A percentile compares a stretch with the other conserved stretches of the same genome.
These are phyloP conservation scores for Chaetomiaceae sp. DNA, from an alignment of 2,329 filamentous ascomycete genomes.

Conservation along the genomic window DNA sequence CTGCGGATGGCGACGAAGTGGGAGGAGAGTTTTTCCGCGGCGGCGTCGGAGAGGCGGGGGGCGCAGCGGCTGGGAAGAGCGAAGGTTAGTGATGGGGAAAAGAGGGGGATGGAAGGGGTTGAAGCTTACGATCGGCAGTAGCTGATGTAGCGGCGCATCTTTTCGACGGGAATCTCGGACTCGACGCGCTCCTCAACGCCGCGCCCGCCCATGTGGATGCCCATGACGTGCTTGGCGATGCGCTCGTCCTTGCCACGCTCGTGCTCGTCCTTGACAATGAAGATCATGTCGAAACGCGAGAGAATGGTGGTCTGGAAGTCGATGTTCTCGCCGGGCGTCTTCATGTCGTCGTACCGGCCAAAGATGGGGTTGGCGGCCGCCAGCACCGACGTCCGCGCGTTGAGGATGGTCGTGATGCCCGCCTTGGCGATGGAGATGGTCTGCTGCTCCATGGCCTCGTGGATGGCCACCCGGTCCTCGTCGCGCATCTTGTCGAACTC, in stretches of 20 bases:
- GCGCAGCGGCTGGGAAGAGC: conserved; percentile 69
- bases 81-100: conserved; percentile 29
- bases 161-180: conserved; percentile 87
- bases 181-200: conserved; percentile 77
- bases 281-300: conserved; percentile 99
- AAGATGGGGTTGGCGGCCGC: conserved; percentile 97
- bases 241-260: conserved; percentile 83
- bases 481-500: conserved; percentile 99
- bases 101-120: not conserved
- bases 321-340: conserved; percentile 96
- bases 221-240: conserved; percentile 96
- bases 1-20: conserved; percentile 96
- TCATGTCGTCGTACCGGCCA: conserved; percentile 96
- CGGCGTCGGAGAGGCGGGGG: conserved; percentile 82
- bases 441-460: conserved; percentile 99
- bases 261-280: conserved; percentile 96
- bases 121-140: conserved; percentile 87
- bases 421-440: conserved; percentile 99
- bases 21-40: conserved; percentile 90
- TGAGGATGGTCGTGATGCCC: conserved; percentile 96
- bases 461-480: conserved; percentile 94
- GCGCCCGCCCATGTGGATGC: conserved; percentile 88
- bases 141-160: conserved; percentile 95
- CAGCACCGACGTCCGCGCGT: conserved; percentile 89
- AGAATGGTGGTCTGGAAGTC: conserved; percentile 98